Evolutionary conservation across 495 filamentous ascomycete species (phyloP), one percentile per base, ranked within the genome.

Genomic region (Bryoglossum gracile): DNA sequence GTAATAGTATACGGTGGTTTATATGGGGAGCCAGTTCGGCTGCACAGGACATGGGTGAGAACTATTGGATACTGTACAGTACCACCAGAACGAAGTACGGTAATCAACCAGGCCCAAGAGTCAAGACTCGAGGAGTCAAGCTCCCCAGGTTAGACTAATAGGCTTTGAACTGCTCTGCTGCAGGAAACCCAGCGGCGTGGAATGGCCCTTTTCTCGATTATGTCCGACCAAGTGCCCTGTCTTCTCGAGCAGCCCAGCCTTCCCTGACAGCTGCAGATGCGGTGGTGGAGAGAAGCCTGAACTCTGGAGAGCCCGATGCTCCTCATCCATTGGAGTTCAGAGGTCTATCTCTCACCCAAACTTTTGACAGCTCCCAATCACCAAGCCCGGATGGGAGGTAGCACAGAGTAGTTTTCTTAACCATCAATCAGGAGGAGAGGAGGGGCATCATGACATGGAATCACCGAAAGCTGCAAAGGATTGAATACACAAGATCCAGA

Each of bases 11-110:
- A 57, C 26, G 33, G 46, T 40, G 49, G 49, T 13, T 57, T 39
- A 48, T 57, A 51, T 53, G 33, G 28, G 17, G 34, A 24, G 43
- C 18, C 24, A 32, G 21, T 32, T 32, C 25, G 36, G 25, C n/a
- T 21, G 21, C 26, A 43, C 21, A 35, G 13, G 14, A 8, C 42
- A 53, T 40, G 50, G 50, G 19, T 47, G 23, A 18, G 34, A 47
- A 46, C 19, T 51, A 51, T 51, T 46, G 48, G n/a, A 51, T 35
- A 23, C 38, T 4, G 19, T 13, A n/a, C n/a, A n/a, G n/a, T n/a
- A n/a, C n/a, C n/a, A n/a, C n/a, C n/a, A n/a, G n/a, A n/a, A n/a
- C n/a, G n/a, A n/a, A n/a, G n/a, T n/a, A n/a, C n/a, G n/a, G n/a
- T n/a, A n/a, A n/a, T n/a, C n/a, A n/a, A n/a, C n/a, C n/a, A n/a